Evolutionary conservation across 768 basidiomycete species (phyloP).

Genomic region (Dictyophora rubrovolvata): DNA sequence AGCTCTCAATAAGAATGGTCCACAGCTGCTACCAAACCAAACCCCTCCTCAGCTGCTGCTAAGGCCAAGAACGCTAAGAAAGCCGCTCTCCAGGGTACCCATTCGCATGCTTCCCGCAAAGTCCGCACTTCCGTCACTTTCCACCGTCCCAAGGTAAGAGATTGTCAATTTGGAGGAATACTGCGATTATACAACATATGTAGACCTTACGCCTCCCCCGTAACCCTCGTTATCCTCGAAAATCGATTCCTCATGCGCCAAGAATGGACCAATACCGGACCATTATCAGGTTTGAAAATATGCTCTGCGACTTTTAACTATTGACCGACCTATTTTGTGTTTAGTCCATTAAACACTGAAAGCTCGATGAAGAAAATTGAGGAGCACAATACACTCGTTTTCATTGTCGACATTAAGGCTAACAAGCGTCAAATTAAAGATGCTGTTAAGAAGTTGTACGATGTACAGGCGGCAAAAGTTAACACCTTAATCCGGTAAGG

Average conservation of each 20-base stretch:
- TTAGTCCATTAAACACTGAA: conserved; percentile 85
- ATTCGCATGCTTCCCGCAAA: conserved; percentile 70
- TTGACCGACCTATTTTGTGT: background rate
- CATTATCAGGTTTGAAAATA: conserved; percentile 55
- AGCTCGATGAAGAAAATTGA: conserved; percentile 99
- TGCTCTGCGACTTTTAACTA: background rate
- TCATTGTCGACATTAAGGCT: conserved; percentile 88
- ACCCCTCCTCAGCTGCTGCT: conserved; percentile 20
- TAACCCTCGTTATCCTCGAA: conserved; percentile 89
- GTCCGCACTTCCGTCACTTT: conserved; percentile 80
- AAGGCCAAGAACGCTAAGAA: conserved; percentile 96
- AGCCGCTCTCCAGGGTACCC: conserved; percentile 83
- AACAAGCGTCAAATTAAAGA: conserved; percentile 99
- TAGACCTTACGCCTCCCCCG: conserved; percentile 73
- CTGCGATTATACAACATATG: background rate
- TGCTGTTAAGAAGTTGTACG: conserved; percentile 98
- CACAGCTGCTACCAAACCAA: conserved; percentile 17
- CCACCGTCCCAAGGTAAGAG: conserved; percentile 68
- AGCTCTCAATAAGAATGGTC: background rate
- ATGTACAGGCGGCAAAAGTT: conserved; percentile 90
- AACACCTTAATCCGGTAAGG: conserved; percentile 95
- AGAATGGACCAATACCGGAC: conserved; percentile 97
- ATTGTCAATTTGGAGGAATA: background rate
- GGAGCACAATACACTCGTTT: conserved; percentile 98
- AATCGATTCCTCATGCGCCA: conserved; percentile 83